Evolutionary conservation across 257 asterid genomes (phyloP), one percentile per base, ranked within the genome.

Genomic region (Petunia secreta): DNA sequence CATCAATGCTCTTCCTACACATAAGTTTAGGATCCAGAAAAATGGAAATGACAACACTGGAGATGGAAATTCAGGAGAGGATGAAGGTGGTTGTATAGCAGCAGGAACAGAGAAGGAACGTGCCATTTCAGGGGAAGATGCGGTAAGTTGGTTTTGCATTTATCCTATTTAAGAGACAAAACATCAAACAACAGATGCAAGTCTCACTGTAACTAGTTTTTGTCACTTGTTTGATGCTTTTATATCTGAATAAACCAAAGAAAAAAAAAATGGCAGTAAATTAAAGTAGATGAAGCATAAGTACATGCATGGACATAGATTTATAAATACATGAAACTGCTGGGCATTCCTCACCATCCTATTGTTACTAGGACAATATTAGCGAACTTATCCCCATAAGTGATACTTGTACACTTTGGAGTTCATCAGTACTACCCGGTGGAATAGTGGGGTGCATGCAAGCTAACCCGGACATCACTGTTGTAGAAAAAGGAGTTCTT

Each of bases 101-200:
- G 89, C 82, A 48, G 89, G 90, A 77, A 87, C 86, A 5, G 89
- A 87, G 52, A 87, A 82, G 77, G 90, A 87, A 84, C 85, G 87
- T 63, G 80, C 85, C 57, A 81, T 87, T 67, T 87, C 89, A 9
- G 89, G 86, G 80, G 89, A 87, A 65, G 91, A 87, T 67, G 86
- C 89, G 13, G 89, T 85, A 82, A 77, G 86, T 86, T 48, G 73
- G 40, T 8, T 34, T 62, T 62, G 7, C 38, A 16, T 59, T 59
- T 16, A 59, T 2, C 7, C 11, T 59, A 34, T 59, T 59, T 6
- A 59, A 9, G 46, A 46, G 25, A 48, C 4, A 8, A n/a, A 25
- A 25, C 25, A 25, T 25, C 16, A 38, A 59, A 16, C 25, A 6
- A 6, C 11, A 59, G 11, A 59, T 59, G 64, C 39, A 59, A n/a